Conservation (phyloP, 2,329 filamentous ascomycete genomes). For the Tricladium varicosporioides region DNA sequence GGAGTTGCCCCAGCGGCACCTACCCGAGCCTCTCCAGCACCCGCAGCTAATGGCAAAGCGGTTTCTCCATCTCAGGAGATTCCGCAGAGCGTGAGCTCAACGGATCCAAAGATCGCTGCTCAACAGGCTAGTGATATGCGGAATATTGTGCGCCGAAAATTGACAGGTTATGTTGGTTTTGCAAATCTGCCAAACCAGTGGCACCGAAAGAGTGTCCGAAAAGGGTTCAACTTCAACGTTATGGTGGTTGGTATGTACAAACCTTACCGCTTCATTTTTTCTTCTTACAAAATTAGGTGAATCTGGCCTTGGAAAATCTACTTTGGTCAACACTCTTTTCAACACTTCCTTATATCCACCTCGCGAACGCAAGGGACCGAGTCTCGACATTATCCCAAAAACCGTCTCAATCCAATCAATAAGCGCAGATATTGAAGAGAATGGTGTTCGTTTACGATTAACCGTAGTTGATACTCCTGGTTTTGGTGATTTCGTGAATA, state of each 20-base stretch:
- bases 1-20: constrained; percentile 31
- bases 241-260: constrained; percentile 96
- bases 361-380: constrained; percentile 96
- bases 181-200: constrained; percentile 99
- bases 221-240: constrained; percentile 99
- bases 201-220: constrained; percentile 99
- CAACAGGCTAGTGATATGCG: constrained; percentile 37
- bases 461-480: constrained; percentile 98
- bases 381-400: constrained; percentile 97
- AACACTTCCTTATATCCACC: constrained; percentile 99
- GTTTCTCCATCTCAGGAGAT: constrained; percentile 24
- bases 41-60: constrained; percentile 31
- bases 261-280: neutral
- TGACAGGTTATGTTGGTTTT: constrained; percentile 98
- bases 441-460: constrained; percentile 90
- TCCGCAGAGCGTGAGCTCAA: constrained; percentile 35
- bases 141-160: constrained; percentile 97
- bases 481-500: constrained; percentile 99
- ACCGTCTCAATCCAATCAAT: constrained; percentile 93
- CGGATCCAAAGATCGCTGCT: constrained; percentile 36
- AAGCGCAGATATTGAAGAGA: constrained; percentile 96
- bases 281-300: constrained; percentile 65
- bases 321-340: constrained; percentile 98
- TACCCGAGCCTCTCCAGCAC: constrained; percentile 29
- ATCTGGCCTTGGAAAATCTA: constrained; percentile 98